Evolutionary conservation across 441 rosid species (phyloP), one percentile per base, ranked within the genome.

Genomic region (Adansonia gregorii): DNA sequence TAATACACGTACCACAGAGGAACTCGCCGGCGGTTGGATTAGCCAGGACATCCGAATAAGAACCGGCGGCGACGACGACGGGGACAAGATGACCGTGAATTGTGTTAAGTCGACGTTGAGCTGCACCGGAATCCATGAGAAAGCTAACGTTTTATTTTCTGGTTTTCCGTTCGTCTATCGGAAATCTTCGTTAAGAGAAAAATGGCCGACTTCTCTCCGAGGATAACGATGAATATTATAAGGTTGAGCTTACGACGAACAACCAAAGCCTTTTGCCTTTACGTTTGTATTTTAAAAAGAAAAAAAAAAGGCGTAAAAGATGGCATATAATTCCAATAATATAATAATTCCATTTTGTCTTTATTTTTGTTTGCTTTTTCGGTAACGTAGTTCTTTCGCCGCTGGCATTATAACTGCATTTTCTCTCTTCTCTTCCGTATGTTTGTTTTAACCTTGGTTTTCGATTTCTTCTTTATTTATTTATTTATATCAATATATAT

Each of bases 1-100:
- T 41, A 14, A 17, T 14, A 68, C 8, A 81, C 78, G 9, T 82
- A 96, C 99, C 98, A 35, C 74, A 83, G 78, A 80, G 74, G 82
- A 90, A 97, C 87, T 97, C 97, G 80, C 97, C 97, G 46, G 94
- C 90, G 69, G 97, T 89, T 77, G 88, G 89, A 76, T 85, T 87
- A 3, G 82, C 76, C 66, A 63, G 88, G 76, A 94, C 89, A 73
- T 74, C 85, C 70, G 94, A 76, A n/a, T 82, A 79, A 82, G 90
- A 84, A 54, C 66, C 87, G 55, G 78, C 63, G 43, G 54, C 49
- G 19, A 2, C 71, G 76, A 9, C 8, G 19, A 20, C 19, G 56
- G 73, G 41, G 41, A 46, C 39, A 48, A 97, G 90, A 81, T 94
- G 99, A 76, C 83, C 87, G 76, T 86, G 82, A 71, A 97, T 87